Conservation (phyloP, 2,329 filamentous ascomycete species). For the Sporothrix inflata region DNA sequence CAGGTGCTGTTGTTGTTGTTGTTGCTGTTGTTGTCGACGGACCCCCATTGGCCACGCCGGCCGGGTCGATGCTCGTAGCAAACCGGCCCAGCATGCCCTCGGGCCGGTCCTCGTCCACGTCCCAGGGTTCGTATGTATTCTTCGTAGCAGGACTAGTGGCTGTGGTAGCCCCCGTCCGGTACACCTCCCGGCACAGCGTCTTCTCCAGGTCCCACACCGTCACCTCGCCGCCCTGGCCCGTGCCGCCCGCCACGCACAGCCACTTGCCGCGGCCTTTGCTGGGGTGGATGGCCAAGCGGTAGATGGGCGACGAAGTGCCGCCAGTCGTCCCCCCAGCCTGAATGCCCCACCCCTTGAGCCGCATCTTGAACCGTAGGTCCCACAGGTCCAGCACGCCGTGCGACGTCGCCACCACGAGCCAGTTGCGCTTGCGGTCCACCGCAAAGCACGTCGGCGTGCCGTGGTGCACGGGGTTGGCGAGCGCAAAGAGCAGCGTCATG, state of each 20-base stretch:
- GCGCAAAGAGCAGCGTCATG: conserved; percentile 78
- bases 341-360: conserved; percentile 85
- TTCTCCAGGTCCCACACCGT: conserved; percentile 97
- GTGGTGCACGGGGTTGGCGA: conserved; percentile 89
- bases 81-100: conserved; percentile 88
- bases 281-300: conserved; percentile 78
- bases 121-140: conserved; percentile 75
- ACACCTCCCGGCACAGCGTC: conserved; percentile 83
- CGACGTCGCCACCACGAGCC: conserved; percentile 88
- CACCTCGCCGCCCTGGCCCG: conserved; percentile 82
- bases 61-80: conserved; percentile 71
- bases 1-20: no score
- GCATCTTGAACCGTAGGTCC: conserved; percentile 93
- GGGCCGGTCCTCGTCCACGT: conserved; percentile 85
- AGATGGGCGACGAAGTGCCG: conserved; percentile 61
- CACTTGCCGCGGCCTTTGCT: conserved; percentile 77
- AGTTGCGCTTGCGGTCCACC: conserved; percentile 81
- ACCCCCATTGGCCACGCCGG: conserved; percentile 43
- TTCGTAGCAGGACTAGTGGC: conserved; percentile 61
- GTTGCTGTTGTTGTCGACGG: not conserved
- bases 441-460: conserved; percentile 91
- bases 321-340: conserved; percentile 63
- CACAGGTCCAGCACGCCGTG: conserved; percentile 92
- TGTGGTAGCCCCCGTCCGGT: conserved; percentile 60
- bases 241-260: conserved; percentile 88